A percentile compares a stretch with the other conserved stretches of the same genome.
Evolutionary conservation across 345 rosid genomes (phyloP).

Genomic region (Hypericum androsaemum): DNA sequence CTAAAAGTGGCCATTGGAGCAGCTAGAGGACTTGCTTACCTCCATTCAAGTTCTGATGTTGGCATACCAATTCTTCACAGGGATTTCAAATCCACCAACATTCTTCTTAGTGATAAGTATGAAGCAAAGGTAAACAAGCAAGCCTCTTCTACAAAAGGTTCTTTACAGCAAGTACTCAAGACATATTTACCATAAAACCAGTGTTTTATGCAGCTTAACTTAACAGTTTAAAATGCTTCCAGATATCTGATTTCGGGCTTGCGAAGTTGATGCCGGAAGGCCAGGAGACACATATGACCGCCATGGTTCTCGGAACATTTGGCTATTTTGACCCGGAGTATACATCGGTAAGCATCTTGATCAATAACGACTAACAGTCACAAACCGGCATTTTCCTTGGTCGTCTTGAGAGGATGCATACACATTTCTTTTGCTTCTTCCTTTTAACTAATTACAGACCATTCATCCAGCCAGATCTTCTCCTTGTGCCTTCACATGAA

Average conservation of each 20-base stretch:
- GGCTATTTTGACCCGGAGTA: conserved; percentile 98
- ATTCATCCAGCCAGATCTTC: too few relatives aligned
- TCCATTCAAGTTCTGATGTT: conserved; percentile 72
- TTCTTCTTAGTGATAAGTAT: conserved; percentile 56
- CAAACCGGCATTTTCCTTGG: too few relatives aligned
- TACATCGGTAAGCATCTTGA: conserved; percentile 49
- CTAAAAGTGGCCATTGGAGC: conserved; percentile 86
- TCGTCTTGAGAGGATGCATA: too few relatives aligned
- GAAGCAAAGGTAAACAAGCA: conserved; percentile 64
- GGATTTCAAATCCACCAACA: conserved; percentile 90
- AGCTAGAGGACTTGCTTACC: conserved; percentile 89
- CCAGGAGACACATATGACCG: conserved; percentile 69
- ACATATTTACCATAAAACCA: not conserved
- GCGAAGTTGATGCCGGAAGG: conserved; percentile 98
- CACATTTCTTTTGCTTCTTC: too few relatives aligned
- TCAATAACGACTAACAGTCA: too few relatives aligned
- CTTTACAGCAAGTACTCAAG: too few relatives aligned
- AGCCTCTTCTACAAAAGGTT: too few relatives aligned
- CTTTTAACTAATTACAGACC: too few relatives aligned
- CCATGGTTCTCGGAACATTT: conserved; percentile 91
- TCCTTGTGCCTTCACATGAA: too few relatives aligned
- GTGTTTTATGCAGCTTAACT: conserved; percentile 13
- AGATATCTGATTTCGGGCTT: conserved; percentile 95
- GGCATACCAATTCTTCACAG: conserved; percentile 90
- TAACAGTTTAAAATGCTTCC: conserved; percentile 5